Base-by-base conservation (phyloP, 2,329 filamentous ascomycete species). In the Aspergillus pseudoglaucus region DNA sequence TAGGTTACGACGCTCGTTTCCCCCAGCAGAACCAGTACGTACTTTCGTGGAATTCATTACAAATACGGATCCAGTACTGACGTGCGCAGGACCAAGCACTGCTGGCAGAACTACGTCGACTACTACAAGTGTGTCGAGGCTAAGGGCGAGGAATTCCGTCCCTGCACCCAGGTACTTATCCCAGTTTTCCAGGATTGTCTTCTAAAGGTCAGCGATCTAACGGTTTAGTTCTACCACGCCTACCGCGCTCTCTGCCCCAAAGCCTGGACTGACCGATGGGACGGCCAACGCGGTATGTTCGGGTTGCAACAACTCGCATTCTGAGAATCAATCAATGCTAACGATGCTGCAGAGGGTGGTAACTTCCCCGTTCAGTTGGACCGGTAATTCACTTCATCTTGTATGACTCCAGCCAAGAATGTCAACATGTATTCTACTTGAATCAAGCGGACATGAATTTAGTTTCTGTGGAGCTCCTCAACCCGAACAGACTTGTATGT, bases 101-200 rank as follows among this genome's bases (percentile, higher is more conserved):
- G 93, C 88, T 98, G 93, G 93, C 94, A 98, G 75, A 98, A 98
- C 83, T 98, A 98, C 78, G 93, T 98, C 79, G 93, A 98, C 76
- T 97, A 98, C 82, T 88, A 98, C 85, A 98, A 98, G 83, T 98
- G 93, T 81, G 90, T 96, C 75, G 79, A 85, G 70, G 91, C 90
- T 76, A 97, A 97, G 83, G 91, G 91, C 75, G 91, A 97, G 80
- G 90, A 96, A 70, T 97, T 97, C 74, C 85, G 88, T 64, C 91
- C 91, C 59, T 97, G 91, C 87, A 86, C 85, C 68, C 90, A 96
- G 86, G 90, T 95, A 84, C 42, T n/a, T 18, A 20, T 32, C 6
- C 25, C 18, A 3, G 14, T 4, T 12, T 30, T n/a, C 6, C 22
- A 15, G 8, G 10, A 23, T 10, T 38, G 10, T 10, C 25, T 27